These are phyloP conservation scores for Scheffersomyces spartinae DNA, from an alignment of 805 yeast species.

Conservation along the genomic window DNA sequence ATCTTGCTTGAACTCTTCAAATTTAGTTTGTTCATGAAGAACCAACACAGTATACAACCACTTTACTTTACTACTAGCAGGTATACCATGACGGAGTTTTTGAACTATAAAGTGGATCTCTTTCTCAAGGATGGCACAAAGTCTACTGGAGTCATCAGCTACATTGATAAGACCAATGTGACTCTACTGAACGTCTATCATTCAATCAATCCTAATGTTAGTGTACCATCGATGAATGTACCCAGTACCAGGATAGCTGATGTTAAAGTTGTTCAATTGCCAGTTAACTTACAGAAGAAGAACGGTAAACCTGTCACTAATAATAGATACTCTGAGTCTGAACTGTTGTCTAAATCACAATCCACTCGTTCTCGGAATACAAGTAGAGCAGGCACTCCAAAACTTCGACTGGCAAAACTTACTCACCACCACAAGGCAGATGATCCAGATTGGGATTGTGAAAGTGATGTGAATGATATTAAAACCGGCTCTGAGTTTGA, in stretches of 20 bases:
- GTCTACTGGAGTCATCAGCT: conserved; percentile 21
- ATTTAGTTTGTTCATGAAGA: no score
- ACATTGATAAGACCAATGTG: no score
- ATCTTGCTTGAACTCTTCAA: no score
- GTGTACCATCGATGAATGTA: no score
- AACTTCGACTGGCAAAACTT: conserved; percentile 2
- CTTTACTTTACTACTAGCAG: no score
- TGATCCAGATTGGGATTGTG: conserved; percentile 36
- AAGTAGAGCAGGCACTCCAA: conserved; percentile 5
- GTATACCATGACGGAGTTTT: conserved; percentile 32
- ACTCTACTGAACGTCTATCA: no score
- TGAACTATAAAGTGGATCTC: conserved; percentile 29
- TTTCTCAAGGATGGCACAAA: conserved; percentile 26
- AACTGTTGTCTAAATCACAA: not conserved
- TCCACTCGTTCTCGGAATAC: no score
- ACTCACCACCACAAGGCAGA: conserved; percentile 7
- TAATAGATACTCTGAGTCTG: no score
- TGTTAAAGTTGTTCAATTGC: conserved; percentile 32
- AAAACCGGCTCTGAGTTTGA: conserved; percentile 61
- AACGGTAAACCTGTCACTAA: conserved; percentile 2
- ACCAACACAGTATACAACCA: no score
- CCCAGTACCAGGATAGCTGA: conserved; percentile 35
- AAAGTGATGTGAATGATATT: conserved; percentile 33
- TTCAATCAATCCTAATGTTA: no score
- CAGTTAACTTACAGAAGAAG: conserved; percentile 1